Percentiles rank a stretch among this genome's conserved stretches.
Evolutionary conservation across 257 asterid genomes (phyloP).

Genomic region (Penstemon barbatus): DNA sequence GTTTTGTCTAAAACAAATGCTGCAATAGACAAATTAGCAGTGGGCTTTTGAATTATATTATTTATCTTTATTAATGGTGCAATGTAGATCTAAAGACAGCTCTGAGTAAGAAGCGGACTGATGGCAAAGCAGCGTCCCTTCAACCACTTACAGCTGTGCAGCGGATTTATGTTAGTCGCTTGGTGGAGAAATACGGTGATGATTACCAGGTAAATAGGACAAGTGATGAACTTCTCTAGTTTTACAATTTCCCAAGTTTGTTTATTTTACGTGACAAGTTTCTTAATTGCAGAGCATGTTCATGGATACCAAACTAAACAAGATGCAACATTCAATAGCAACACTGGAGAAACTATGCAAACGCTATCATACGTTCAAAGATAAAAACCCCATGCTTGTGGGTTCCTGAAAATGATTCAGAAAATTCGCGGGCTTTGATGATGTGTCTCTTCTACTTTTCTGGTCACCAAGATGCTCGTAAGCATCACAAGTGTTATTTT

Average conservation of each 20-base stretch:
- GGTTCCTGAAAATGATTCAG: slow-evolving; percentile 31
- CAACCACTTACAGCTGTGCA: slow-evolving; percentile 85
- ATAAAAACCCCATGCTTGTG: slow-evolving; percentile 65
- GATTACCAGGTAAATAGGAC: slow-evolving; percentile 62
- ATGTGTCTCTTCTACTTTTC: not conserved
- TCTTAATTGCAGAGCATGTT: slow-evolving; percentile 77
- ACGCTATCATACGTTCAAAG: slow-evolving; percentile 61
- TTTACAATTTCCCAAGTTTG: not conserved
- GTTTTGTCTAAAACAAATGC: not conserved
- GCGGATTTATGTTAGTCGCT: slow-evolving; percentile 55
- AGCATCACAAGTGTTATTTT: not conserved
- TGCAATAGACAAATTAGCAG: not conserved
- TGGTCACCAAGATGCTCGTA: too few species aligned
- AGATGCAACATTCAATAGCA: slow-evolving; percentile 86
- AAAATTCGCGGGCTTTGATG: slow-evolving; percentile 7
- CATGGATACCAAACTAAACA: slow-evolving; percentile 83
- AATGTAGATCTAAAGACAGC: slow-evolving; percentile 81
- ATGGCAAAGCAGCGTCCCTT: slow-evolving; percentile 58
- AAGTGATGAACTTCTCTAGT: not conserved
- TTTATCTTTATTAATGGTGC: slow-evolving; percentile 4
- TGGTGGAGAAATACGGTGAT: slow-evolving; percentile 78
- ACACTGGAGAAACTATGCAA: slow-evolving; percentile 80
- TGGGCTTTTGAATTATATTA: not conserved
- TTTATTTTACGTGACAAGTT: not conserved
- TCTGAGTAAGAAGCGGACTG: slow-evolving; percentile 78